phyloP scores from a whole-genome alignment of 257 asterid genomes.

The Ligustrum vulgare region DNA sequence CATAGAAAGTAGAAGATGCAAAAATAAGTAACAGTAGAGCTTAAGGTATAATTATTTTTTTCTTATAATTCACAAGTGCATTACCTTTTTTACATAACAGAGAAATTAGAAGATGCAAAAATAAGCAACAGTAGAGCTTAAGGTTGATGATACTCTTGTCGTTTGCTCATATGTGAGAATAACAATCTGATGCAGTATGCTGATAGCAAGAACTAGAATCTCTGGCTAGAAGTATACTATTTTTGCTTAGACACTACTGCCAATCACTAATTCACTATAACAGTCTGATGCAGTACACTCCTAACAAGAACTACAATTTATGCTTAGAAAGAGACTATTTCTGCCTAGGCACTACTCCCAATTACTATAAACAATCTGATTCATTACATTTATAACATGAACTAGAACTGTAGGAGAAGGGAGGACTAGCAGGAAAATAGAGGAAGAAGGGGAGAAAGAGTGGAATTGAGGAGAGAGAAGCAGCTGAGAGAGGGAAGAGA shows the following conservation, averaged over 20 bases:
- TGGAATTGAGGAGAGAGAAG: neutral
- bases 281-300: neutral
- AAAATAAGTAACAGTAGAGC: neutral
- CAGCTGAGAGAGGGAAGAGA: neutral
- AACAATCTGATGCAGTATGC: neutral
- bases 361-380: neutral
- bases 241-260: neutral
- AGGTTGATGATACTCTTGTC: neutral
- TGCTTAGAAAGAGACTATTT: no score
- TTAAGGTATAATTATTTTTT: neutral
- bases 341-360: neutral
- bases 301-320: neutral
- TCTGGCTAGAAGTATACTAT: no score
- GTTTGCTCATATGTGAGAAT: neutral
- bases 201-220: no score
- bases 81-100: neutral
- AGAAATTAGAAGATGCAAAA: constrained; percentile 14
- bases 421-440: neutral
- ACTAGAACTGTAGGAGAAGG: neutral
- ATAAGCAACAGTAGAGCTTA: neutral
- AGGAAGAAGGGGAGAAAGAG: neutral
- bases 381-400: neutral
- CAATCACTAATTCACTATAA: neutral
- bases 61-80: neutral
- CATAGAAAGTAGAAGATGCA: neutral